Conservation (phyloP, 129 eudicot species). For the Rutidosis leptorrhynchoides region DNA sequence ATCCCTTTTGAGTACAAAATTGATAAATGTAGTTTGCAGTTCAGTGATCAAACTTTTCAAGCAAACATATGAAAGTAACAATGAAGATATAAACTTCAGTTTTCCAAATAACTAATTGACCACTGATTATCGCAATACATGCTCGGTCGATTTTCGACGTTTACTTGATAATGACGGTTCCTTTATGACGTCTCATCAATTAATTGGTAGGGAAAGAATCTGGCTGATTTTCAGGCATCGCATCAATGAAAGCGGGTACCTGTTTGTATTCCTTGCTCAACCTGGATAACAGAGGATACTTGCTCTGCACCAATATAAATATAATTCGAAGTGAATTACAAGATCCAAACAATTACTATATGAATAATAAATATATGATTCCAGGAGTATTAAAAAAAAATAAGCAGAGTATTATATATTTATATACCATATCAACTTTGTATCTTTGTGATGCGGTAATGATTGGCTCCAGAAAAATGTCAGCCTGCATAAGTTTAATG, state of each 20-base stretch:
- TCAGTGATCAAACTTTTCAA: background rate
- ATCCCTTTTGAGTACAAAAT: background rate
- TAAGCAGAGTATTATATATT: conserved; percentile 29
- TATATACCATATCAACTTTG: conserved; percentile 62
- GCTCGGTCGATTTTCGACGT: background rate
- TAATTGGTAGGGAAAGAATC: conserved; percentile 18
- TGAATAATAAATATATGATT: no score
- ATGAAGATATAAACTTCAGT: no score
- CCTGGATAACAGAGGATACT: conserved; percentile 54
- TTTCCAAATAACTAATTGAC: background rate
- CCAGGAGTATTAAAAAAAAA: background rate
- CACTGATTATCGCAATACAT: background rate
- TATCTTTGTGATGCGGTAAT: conserved; percentile 50
- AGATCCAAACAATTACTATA: background rate
- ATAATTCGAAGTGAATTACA: background rate
- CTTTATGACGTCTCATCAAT: background rate
- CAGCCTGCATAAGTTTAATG: conserved; percentile 49
- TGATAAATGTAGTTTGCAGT: no score
- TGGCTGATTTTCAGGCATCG: conserved; percentile 67
- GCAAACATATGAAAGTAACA: background rate
- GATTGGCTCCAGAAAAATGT: conserved; percentile 69
- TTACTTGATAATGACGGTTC: background rate
- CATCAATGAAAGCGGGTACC: conserved; percentile 53
- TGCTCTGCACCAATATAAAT: conserved; percentile 38
- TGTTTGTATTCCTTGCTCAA: conserved; percentile 52